Conservation (phyloP, 192 early-diverging fungal species). For the Dimargaris cristalligena region DNA sequence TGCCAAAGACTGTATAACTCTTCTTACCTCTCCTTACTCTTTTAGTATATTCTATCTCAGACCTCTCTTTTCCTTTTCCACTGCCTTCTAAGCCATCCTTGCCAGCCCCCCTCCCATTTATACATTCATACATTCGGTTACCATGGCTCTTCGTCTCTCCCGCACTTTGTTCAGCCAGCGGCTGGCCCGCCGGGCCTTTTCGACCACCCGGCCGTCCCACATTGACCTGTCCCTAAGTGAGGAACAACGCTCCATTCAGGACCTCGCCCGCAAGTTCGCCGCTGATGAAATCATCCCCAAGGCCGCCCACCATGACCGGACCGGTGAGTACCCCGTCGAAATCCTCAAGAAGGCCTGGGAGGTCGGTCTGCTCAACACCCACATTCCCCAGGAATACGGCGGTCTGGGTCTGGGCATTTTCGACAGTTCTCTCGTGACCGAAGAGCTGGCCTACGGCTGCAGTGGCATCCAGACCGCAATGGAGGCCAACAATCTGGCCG, state of each 20-base stretch:
- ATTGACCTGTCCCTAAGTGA: conserved; percentile 57
- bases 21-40: too few species aligned
- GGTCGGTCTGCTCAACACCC: conserved; percentile 78
- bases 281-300: conserved; percentile 76
- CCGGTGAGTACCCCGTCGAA: conserved; percentile 80
- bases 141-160: not conserved
- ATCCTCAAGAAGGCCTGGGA: conserved; percentile 85
- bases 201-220: conserved; percentile 5
- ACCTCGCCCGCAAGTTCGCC: conserved; percentile 78
- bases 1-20: too few species aligned
- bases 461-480: conserved; percentile 92
- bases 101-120: too few species aligned
- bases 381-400: conserved; percentile 71
- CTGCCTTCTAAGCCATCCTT: too few species aligned
- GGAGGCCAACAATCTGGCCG: conserved; percentile 87
- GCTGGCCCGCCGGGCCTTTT: not conserved
- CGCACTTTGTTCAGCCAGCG: not conserved
- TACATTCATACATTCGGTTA: too few species aligned
- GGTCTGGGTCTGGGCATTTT: conserved; percentile 80
- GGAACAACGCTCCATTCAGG: conserved; percentile 74
- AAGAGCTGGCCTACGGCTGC: conserved; percentile 88
- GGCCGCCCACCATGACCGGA: conserved; percentile 84
- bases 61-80: too few species aligned
- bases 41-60: too few species aligned
- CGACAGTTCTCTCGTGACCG: conserved; percentile 70